Percentiles rank a stretch among this genome's conserved stretches.
phyloP scores from a whole-genome alignment of 208 protist species.

The Lotmaria passim region DNA sequence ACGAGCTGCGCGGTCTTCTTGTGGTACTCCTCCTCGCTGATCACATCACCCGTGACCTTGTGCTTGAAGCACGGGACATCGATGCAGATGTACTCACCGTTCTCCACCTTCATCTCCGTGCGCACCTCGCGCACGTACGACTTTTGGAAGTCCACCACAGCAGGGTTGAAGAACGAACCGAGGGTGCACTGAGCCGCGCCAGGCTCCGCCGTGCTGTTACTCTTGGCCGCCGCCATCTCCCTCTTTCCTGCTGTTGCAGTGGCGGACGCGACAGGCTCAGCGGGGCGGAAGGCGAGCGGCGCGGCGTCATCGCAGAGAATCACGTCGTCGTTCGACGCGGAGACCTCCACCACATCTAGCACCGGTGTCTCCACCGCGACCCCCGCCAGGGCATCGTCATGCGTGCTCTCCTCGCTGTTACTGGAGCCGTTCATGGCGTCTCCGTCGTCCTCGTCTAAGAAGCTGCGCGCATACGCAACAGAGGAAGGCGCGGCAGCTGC shows the following conservation, averaged over 20 bases:
- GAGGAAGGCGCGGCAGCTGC: neutral
- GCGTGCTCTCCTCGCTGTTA: conserved; percentile 20
- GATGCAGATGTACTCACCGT: conserved; percentile 75
- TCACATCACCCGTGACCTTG: conserved; percentile 45
- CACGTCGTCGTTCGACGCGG: conserved; percentile 73
- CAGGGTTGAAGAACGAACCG: conserved; percentile 66
- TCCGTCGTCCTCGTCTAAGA: conserved; percentile 37
- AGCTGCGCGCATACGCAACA: neutral
- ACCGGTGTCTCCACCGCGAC: conserved; percentile 21
- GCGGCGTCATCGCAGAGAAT: conserved; percentile 80
- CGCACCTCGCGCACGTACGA: conserved; percentile 60
- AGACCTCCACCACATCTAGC: conserved; percentile 51
- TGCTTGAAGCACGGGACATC: conserved; percentile 58
- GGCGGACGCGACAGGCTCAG: conserved; percentile 5
- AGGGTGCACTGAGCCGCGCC: conserved; percentile 41
- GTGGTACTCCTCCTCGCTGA: conserved; percentile 78
- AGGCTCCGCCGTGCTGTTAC: neutral
- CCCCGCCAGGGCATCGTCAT: neutral
- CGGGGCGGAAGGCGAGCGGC: conserved; percentile 63
- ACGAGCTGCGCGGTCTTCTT: conserved; percentile 40
- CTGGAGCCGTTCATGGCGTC: conserved; percentile 16
- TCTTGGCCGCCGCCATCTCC: neutral
- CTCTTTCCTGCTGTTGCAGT: neutral
- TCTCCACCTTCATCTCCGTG: conserved; percentile 58
- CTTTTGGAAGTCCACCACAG: conserved; percentile 70